Conservation (phyloP, 1,139 yeast genomes). For the Eremothecium gossypii region DNA sequence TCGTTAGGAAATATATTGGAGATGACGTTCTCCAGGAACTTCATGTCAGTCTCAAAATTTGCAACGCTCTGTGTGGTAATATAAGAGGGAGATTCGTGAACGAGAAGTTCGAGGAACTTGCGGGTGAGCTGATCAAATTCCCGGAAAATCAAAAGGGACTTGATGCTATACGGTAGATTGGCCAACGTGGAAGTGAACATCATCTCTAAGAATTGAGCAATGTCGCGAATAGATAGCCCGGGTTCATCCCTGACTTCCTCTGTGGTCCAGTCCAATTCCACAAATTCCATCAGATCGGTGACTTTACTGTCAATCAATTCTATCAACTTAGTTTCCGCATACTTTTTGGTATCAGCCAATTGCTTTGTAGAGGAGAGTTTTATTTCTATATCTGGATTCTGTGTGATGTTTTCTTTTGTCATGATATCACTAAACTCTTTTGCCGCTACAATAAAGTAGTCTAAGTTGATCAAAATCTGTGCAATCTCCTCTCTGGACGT, state of each 20-base stretch:
- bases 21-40: constrained; percentile 47
- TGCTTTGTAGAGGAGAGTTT: constrained; percentile 47
- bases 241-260: constrained; percentile 50
- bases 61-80: constrained; percentile 41
- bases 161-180: constrained; percentile 68
- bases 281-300: constrained; percentile 70
- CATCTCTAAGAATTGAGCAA: constrained; percentile 80
- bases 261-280: constrained; percentile 75
- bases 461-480: constrained; percentile 80
- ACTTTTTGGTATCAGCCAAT: constrained; percentile 55
- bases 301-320: constrained; percentile 72
- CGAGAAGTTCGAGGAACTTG: constrained; percentile 53
- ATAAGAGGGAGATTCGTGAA: constrained; percentile 37
- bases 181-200: constrained; percentile 82
- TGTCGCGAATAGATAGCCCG: constrained; percentile 67
- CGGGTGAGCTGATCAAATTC: constrained; percentile 80
- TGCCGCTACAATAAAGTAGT: constrained; percentile 61
- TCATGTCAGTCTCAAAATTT: constrained; percentile 56
- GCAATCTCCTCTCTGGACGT: constrained; percentile 84
- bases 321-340: constrained; percentile 75
- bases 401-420: constrained; percentile 35
- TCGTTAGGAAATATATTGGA: constrained; percentile 33
- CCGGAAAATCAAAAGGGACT: constrained; percentile 71
- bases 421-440: constrained; percentile 35
- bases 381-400: constrained; percentile 46